phyloP scores from a whole-genome alignment of 352 stramenopile species.

The Peronospora tabacina region DNA sequence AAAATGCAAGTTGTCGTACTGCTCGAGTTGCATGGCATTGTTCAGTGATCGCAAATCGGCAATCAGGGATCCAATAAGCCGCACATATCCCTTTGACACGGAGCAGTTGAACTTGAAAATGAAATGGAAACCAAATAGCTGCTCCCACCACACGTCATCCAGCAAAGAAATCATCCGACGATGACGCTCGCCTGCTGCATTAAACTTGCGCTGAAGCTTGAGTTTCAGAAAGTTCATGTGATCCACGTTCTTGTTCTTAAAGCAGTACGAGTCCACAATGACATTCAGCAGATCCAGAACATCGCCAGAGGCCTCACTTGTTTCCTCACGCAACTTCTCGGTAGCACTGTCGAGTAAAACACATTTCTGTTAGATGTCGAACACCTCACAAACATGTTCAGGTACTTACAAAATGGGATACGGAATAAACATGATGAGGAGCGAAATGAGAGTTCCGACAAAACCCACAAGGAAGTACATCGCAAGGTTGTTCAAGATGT shows the following conservation, averaged over 20 bases:
- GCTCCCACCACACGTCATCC: slow-evolving; percentile 77
- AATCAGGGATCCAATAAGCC: slow-evolving; percentile 55
- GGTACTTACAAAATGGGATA: slow-evolving; percentile 72
- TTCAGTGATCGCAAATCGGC: slow-evolving; percentile 60
- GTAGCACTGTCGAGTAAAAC: slow-evolving; percentile 38
- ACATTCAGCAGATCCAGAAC: slow-evolving; percentile 71
- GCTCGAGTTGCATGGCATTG: slow-evolving; percentile 72
- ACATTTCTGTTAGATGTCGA: background rate
- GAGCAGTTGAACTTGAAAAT: slow-evolving; percentile 67
- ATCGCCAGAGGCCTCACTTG: slow-evolving; percentile 37
- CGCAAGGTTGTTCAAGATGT: slow-evolving; percentile 66
- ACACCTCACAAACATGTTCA: background rate
- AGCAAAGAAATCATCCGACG: slow-evolving; percentile 52
- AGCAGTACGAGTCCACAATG: slow-evolving; percentile 81
- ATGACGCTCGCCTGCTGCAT: slow-evolving; percentile 37
- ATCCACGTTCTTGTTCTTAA: slow-evolving; percentile 82
- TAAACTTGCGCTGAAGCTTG: slow-evolving; percentile 70
- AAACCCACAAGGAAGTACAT: slow-evolving; percentile 76
- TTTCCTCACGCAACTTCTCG: slow-evolving; percentile 42
- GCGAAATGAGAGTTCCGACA: slow-evolving; percentile 55
- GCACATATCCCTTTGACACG: slow-evolving; percentile 59
- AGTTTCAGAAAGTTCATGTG: slow-evolving; percentile 76
- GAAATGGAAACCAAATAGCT: slow-evolving; percentile 60
- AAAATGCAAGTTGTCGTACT: slow-evolving; percentile 65
- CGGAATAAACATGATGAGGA: slow-evolving; percentile 67